Base-by-base conservation (phyloP, 306 rosid species). In the Ziziphus jujuba region DNA sequence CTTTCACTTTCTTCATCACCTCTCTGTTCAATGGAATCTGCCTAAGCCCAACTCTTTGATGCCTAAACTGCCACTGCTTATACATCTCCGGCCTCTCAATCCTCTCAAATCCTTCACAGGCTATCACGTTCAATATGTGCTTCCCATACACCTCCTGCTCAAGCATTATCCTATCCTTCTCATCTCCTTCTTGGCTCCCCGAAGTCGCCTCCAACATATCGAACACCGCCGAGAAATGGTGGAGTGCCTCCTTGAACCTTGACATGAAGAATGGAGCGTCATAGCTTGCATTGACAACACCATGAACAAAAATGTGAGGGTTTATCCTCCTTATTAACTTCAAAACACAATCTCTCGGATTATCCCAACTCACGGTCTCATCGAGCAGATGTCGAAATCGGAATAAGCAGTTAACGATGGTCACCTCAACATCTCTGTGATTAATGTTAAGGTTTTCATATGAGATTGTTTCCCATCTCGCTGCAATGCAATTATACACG, bases 261-360 rank as follows among this genome's bases (percentile, higher is more conserved):
- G 72, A 35, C 9, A 58, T 8, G 63, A 77, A 77, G 72, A 77
- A 71, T 2, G 81, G 76, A 2, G 81, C 50, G 22, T 71, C 6
- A n/a, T 65, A 65, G 48, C 76, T 62, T 16, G 93, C 93, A 55
- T 85, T 89, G 13, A 72, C 78, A 11, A 89, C 64, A 34, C 89
- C 93, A 47, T 87, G 96, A 21, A 89, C 19, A 63, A 82, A 85
- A 19, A 89, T 47, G 67, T 76, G 81, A 20, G 96, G 96, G 58
- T 83, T 84, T 20, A 81, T 81, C 69, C 69, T 79, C 76, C 76
- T 87, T 9, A 87, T 74, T 82, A 89, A 52, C 68, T 73, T 85
- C 45, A 89, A 69, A 25, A 87, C 83, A 47, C 59, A 80, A 52
- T 89, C 96, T 65, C 96, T 79, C 1, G 93, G 85, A 71, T 74